Conservation (phyloP, 2,329 filamentous ascomycete genomes). For the Clarireedia paspali region DNA sequence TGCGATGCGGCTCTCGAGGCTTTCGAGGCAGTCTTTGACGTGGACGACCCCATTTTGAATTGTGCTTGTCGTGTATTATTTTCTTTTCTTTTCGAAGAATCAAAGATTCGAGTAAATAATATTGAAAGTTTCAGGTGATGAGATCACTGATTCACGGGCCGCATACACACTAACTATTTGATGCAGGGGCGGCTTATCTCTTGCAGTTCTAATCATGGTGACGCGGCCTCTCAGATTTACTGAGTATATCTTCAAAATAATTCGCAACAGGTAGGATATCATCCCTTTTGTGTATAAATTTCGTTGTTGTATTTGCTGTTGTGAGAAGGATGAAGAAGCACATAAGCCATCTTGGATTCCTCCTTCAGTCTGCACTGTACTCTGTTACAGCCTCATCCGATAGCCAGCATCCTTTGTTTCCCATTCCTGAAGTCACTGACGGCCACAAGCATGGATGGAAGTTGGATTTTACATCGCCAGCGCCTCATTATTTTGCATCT, state of each 20-base stretch:
- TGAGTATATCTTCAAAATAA: neutral
- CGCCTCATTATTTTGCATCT: conserved; percentile 42
- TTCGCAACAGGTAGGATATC: neutral
- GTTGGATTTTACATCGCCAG: conserved; percentile 40
- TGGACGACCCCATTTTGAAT: conserved; percentile 21
- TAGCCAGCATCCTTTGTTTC: neutral
- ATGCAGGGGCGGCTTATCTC: neutral
- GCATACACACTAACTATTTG: neutral
- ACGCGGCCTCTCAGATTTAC: neutral
- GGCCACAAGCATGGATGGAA: conserved; percentile 15
- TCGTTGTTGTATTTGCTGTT: no score
- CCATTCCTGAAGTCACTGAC: neutral
- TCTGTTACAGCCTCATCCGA: neutral
- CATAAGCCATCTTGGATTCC: neutral
- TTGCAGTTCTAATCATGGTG: neutral
- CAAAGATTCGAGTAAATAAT: neutral
- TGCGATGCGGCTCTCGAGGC: conserved; percentile 15
- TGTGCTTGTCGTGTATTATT: neutral
- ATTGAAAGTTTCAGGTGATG: neutral
- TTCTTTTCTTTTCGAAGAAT: neutral
- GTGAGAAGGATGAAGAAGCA: neutral
- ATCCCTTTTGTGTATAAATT: no score
- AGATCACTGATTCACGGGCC: neutral
- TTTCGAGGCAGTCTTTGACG: conserved; percentile 21
- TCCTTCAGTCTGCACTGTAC: neutral